Evolutionary conservation across 768 basidiomycete species (phyloP).

Genomic region (Mycena albidolilacea): DNA sequence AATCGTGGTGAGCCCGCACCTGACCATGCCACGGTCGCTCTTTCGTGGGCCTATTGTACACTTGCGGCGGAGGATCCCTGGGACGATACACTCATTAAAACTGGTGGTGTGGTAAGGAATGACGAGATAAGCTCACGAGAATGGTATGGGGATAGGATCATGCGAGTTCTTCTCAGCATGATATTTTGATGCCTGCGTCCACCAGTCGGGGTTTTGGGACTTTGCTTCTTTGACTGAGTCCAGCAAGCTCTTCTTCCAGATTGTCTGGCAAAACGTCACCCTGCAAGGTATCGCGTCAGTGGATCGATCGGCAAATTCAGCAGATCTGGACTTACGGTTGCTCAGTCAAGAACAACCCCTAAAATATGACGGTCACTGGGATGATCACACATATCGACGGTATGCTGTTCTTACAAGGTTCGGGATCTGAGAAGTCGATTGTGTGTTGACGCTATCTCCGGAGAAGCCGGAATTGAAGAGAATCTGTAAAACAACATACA

Average conservation of each 20-base stretch:
- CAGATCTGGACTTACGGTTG: slow-evolving; percentile 1
- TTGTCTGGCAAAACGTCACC: background rate
- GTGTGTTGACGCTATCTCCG: background rate
- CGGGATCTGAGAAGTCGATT: background rate
- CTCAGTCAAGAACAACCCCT: slow-evolving; percentile 1
- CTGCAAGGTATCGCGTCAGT: background rate
- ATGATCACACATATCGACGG: slow-evolving; percentile 1
- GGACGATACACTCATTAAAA: background rate
- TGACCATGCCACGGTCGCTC: background rate
- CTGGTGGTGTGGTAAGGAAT: background rate
- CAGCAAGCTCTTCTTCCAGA: background rate
- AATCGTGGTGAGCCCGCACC: background rate
- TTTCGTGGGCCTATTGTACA: background rate
- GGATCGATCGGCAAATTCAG: background rate
- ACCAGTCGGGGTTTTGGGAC: background rate
- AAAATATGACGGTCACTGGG: background rate
- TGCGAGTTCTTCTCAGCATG: background rate
- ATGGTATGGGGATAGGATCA: background rate
- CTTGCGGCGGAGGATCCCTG: background rate
- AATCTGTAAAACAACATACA: background rate
- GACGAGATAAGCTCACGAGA: background rate
- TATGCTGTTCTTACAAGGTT: background rate
- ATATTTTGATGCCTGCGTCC: background rate
- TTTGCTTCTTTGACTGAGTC: background rate
- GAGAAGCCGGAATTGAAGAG: background rate